phyloP scores from a whole-genome alignment of 768 basidiomycete genomes.

The Amanita phalloides region DNA sequence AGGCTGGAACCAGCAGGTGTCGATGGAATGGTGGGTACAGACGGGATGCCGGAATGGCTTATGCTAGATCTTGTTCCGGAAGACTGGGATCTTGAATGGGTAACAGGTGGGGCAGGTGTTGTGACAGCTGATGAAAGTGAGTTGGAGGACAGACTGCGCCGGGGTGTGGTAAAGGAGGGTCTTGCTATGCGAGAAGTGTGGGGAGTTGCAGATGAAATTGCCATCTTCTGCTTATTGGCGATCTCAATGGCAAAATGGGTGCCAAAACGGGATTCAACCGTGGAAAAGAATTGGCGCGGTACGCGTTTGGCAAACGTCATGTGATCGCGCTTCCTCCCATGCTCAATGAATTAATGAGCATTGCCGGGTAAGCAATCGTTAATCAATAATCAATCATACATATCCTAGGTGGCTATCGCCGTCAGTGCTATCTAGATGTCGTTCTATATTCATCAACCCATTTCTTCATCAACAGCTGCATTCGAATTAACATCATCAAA shows the following conservation, averaged over 20 bases:
- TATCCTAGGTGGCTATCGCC: background rate
- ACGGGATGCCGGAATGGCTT: background rate
- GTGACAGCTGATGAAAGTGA: background rate
- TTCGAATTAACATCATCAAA: background rate
- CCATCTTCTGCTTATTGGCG: background rate
- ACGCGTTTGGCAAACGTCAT: background rate
- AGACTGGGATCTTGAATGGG: background rate
- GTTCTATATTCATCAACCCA: background rate
- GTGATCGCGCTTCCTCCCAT: background rate
- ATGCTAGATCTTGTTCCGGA: background rate
- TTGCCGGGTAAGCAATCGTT: too few species aligned
- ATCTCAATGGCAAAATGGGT: too few species aligned
- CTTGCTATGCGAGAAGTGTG: background rate
- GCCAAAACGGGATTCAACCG: background rate
- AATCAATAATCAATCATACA: too few species aligned
- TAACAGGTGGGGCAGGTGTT: background rate
- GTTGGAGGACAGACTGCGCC: constrained; percentile 1
- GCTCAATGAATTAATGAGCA: too few species aligned
- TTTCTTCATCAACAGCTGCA: background rate
- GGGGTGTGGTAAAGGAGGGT: constrained; percentile 1
- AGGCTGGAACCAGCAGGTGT: background rate
- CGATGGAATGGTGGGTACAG: background rate
- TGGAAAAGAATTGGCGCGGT: background rate
- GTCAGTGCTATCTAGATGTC: background rate
- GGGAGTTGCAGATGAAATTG: background rate